These are phyloP conservation scores for Murraya paniculata DNA, from an alignment of 345 rosid species.

Conservation along the genomic window DNA sequence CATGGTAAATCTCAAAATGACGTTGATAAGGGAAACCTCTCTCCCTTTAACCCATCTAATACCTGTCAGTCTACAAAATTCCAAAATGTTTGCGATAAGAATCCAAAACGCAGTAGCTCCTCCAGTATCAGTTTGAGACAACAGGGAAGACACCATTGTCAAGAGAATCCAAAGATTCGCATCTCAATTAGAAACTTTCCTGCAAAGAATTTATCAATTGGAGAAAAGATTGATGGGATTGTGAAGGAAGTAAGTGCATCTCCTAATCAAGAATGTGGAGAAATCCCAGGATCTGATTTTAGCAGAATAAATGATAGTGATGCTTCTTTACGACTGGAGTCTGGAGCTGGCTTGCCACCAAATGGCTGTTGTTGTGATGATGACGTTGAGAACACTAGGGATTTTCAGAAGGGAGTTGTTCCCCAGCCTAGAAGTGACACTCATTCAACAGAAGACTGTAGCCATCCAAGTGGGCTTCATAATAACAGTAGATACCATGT, in stretches of 20 bases:
- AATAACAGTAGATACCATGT: constrained; percentile 26
- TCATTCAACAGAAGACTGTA: constrained; percentile 29
- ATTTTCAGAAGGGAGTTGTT: constrained; percentile 28
- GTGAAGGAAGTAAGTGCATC: constrained; percentile 17
- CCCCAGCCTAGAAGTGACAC: constrained; percentile 24
- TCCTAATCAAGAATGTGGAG: constrained; percentile 25
- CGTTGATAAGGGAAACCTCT: constrained; percentile 27
- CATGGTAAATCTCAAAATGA: constrained; percentile 27
- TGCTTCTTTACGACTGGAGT: constrained; percentile 33
- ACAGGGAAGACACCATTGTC: constrained; percentile 25
- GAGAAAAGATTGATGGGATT: constrained; percentile 21
- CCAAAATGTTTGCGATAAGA: constrained; percentile 21
- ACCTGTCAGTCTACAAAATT: constrained; percentile 9
- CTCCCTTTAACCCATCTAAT: constrained; percentile 18
- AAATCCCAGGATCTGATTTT: constrained; percentile 20
- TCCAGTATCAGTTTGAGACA: constrained; percentile 26
- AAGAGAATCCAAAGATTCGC: constrained; percentile 29
- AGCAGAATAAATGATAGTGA: constrained; percentile 28
- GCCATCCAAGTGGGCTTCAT: constrained; percentile 32
- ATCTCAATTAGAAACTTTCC: constrained; percentile 17
- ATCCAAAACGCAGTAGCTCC: constrained; percentile 18
- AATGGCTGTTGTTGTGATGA: constrained; percentile 16
- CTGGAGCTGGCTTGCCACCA: constrained; percentile 22
- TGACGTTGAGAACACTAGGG: constrained; percentile 24
- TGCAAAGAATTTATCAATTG: constrained; percentile 16